phyloP scores from a whole-genome alignment of 106 monocot genomes.

The Phalaenopsis aphrodite region DNA sequence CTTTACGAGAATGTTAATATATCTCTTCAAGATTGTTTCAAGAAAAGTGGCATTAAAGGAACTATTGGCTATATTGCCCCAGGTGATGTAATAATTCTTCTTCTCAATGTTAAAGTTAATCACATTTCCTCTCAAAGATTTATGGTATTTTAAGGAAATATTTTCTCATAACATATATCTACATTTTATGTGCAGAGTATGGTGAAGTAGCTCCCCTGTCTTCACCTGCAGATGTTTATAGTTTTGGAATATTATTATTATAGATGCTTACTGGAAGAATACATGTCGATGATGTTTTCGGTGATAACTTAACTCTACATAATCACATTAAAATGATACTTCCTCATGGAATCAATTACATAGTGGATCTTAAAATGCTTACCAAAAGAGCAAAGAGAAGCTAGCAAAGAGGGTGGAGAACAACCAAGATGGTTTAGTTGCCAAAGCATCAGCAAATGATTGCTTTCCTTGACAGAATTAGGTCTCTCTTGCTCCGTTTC shows the following conservation, averaged over 20 bases:
- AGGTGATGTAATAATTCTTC: not conserved
- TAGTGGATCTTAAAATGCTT: not conserved
- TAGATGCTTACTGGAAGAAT: slow-evolving; percentile 15
- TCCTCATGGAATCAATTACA: not conserved
- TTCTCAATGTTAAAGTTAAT: not conserved
- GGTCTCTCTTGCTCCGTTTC: not conserved
- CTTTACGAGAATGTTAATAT: too few relatives aligned
- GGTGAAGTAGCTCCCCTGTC: not conserved
- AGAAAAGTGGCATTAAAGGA: too few relatives aligned
- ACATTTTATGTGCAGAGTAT: slow-evolving; percentile 3
- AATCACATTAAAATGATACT: not conserved
- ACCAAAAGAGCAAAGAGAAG: not conserved
- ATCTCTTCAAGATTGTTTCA: too few relatives aligned
- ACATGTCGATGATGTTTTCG: slow-evolving; percentile 12
- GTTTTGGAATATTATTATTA: not conserved
- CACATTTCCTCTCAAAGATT: not conserved
- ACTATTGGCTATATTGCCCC: not conserved
- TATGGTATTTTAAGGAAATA: too few relatives aligned
- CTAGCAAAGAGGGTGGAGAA: not conserved
- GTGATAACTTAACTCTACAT: not conserved
- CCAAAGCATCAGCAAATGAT: not conserved
- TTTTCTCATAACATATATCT: not conserved
- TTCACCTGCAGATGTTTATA: not conserved
- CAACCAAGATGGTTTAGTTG: too few relatives aligned
- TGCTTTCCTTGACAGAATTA: not conserved